Evolutionary conservation across 345 rosid genomes (phyloP), one percentile per base, ranked within the genome.

Genomic region (Dimocarpus longan): DNA sequence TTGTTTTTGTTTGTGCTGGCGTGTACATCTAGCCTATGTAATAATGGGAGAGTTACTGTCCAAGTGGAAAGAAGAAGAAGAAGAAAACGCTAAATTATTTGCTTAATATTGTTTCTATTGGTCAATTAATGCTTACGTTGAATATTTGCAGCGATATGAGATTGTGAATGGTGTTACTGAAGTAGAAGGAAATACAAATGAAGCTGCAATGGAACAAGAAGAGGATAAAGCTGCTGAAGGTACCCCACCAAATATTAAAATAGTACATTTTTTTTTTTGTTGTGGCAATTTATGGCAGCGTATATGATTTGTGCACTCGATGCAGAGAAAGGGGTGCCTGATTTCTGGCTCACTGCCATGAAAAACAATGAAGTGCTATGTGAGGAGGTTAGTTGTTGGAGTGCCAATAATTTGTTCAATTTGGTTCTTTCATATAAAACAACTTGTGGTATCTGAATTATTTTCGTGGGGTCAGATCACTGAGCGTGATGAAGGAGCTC

Each of bases 251-350:
- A 60, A 24, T 44, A 43, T 43, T 22, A 18, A 16, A 43, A 1
- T 42, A 5, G 9, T 65, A 59, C 4, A 10, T 67, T 71, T 70
- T 32, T 28, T 65, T 11, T 69, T 50, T 68, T 64, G 67, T 68
- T 64, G 67, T 59, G 56, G 63, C 63, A 68, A 67, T 18, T 68
- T 26, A 8, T 16, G 48, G n/a, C 40, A 80, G 67, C 75, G 6
- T 84, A 69, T 68, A 16, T 66, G 22, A 66, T 68, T 70, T 67
- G 2, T 78, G 19, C 18, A 67, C 83, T 76, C 48, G 13, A 11
- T 82, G 82, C 90, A 94, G 99, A 88, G 77, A 94, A 92, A 84
- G 98, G 99, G 82, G 98, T 97, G 37, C 99, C 99, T 32, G 90
- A 92, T 60, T 97, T 97, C 82, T 97, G 99, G 99, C 91, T 93